A percentile compares a stretch with the other conserved stretches of the same genome.
These are phyloP conservation scores for Avicennia marina DNA, from an alignment of 257 asterid species.

Conservation along the genomic window DNA sequence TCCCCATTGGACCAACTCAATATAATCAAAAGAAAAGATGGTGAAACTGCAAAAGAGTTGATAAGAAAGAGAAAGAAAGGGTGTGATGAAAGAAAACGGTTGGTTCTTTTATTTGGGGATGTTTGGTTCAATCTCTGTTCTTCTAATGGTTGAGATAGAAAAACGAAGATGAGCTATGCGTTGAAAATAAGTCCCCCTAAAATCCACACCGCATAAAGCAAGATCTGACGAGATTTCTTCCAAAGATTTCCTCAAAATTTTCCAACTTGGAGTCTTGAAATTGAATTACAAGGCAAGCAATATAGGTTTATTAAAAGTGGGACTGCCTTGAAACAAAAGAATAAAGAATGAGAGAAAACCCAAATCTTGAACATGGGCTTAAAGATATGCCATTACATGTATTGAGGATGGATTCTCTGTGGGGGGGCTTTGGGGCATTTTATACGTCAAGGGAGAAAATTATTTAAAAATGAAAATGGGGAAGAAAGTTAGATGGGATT, in stretches of 20 bases:
- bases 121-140: background rate
- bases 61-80: background rate
- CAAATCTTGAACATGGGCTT: slow-evolving; percentile 21
- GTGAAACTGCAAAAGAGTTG: background rate
- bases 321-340: background rate
- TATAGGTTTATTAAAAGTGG: slow-evolving; percentile 1
- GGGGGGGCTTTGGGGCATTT: background rate
- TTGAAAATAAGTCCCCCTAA: slow-evolving; percentile 35
- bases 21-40: background rate
- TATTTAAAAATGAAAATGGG: background rate
- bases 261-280: slow-evolving; percentile 25
- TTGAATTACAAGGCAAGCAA: slow-evolving; percentile 54
- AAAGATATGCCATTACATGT: background rate
- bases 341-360: slow-evolving; percentile 1
- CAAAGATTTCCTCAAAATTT: slow-evolving; percentile 19
- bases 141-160: too few species aligned
- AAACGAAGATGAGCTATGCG: slow-evolving; percentile 13
- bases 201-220: slow-evolving; percentile 50
- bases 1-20: slow-evolving; percentile 21
- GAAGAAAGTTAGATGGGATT: background rate
- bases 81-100: background rate
- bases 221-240: slow-evolving; percentile 49
- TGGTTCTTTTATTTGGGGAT: background rate
- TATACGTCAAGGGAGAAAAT: background rate
- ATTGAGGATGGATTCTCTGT: background rate